Base-by-base conservation (phyloP, 1,284 basidiomycete species). In the Trichosporon inkin region DNA sequence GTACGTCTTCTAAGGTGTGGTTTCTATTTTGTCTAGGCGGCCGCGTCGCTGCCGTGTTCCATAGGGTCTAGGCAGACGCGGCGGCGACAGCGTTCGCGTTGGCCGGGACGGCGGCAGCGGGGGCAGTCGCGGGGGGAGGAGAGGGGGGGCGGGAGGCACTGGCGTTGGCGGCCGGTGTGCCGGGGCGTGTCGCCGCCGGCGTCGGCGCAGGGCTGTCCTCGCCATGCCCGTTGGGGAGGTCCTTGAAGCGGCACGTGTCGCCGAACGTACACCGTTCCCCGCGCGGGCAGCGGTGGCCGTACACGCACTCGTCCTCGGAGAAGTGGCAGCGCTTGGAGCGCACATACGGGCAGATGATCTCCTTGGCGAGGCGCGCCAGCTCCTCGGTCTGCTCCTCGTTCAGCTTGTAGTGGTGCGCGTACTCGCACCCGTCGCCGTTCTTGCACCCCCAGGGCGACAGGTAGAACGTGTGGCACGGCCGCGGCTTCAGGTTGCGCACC, bases 301-400 rank as follows among this genome's bases (percentile, higher is more conserved):
- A 74, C 0, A 74, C 69, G 57, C 73, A 75, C 41, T 71, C 70
- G 28, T 70, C 69, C 41, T 73, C 73, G 17, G 64, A 61, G 58
- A 67, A 73, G 57, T 69, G 67, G 57, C 74, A 76, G 54, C 67
- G 67, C 56, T 67, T 69, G 57, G 55, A 57, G 44, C 60, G 66
- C 20, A 69, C 63, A 54, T 67, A 71, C 0, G 74, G 74, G 61
- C 74, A 76, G 20, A 72, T 64, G 20, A 74, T 72, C 58, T 71
- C 68, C 61, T 76, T 74, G 11, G 74, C 70, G 51, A 73, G 62
- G 53, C 66, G 62, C 1, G 66, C 61, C 1, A 76, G 67, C 55
- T 74, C 72, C 22, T 68, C 66, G 1, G 69, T 60, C 58, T 76
- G 72, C 17, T 62, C 59, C 17, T 72, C 67, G 62, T 66, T 69